Conservation (phyloP, 2,329 filamentous ascomycete species). For the Sporothrix sp. region DNA sequence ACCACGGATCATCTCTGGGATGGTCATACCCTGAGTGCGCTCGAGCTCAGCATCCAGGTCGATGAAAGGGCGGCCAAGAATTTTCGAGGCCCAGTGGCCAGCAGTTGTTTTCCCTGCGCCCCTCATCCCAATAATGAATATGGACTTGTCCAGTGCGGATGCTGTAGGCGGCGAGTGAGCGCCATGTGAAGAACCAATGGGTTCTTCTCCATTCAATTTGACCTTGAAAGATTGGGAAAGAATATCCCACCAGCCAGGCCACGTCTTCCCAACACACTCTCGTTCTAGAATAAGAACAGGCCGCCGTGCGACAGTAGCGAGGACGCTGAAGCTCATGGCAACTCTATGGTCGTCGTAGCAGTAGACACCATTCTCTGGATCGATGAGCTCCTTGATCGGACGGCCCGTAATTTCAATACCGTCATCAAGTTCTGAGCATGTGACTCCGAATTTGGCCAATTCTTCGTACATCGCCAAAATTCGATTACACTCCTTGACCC, state of each 20-base stretch:
- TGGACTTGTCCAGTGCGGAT: conserved; percentile 45
- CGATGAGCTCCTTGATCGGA: conserved; percentile 35
- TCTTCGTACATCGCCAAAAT: conserved; percentile 94
- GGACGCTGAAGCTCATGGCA: conserved; percentile 95
- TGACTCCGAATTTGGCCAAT: conserved; percentile 84
- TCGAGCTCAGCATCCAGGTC: conserved; percentile 89
- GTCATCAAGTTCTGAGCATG: conserved; percentile 80
- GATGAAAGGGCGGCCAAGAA: conserved; percentile 66
- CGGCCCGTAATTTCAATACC: conserved; percentile 67
- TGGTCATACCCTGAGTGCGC: conserved; percentile 58
- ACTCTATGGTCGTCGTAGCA: conserved; percentile 98
- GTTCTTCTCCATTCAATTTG: conserved; percentile 64
- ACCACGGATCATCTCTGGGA: conserved; percentile 73
- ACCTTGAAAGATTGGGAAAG: conserved; percentile 70
- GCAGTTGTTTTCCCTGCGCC: conserved; percentile 94
- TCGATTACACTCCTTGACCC: conserved; percentile 96
- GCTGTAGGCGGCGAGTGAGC: conserved; percentile 19
- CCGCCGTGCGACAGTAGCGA: conserved; percentile 61
- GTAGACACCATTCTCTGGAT: conserved; percentile 60
- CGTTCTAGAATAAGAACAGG: conserved; percentile 75
- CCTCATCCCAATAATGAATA: conserved; percentile 95
- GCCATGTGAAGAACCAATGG: conserved; percentile 17
- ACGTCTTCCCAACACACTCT: conserved; percentile 93
- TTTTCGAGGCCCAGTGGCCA: conserved; percentile 71
- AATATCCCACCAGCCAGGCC: conserved; percentile 98